Conservation (phyloP, 2,329 filamentous ascomycete species). For the Septoria petroselini region DNA sequence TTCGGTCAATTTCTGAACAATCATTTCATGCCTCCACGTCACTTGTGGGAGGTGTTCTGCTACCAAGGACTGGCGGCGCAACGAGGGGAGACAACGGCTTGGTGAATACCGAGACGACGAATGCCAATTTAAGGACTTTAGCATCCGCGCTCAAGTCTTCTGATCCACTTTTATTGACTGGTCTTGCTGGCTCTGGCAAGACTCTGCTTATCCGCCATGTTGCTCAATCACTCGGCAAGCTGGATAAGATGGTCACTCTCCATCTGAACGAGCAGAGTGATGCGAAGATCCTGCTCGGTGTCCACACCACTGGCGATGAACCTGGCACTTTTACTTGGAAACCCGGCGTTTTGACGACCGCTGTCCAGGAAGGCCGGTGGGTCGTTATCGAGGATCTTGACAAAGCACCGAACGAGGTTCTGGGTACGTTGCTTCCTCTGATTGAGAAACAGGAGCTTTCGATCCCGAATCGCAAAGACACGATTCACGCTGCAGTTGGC, state of each 20-base stretch:
- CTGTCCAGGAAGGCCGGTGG: conserved; percentile 91
- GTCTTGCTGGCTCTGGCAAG: conserved; percentile 84
- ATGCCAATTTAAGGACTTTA: conserved; percentile 67
- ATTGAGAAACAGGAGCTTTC: conserved; percentile 89
- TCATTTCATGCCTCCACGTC: conserved; percentile 47
- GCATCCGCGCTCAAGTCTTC: conserved; percentile 63
- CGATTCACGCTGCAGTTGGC: conserved; percentile 73
- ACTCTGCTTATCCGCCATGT: conserved; percentile 80
- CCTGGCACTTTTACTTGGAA: conserved; percentile 91
- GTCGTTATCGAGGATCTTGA: conserved; percentile 96
- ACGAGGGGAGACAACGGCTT: conserved; percentile 43
- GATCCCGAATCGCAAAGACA: conserved; percentile 85
- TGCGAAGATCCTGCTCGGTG: conserved; percentile 89
- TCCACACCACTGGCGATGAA: conserved; percentile 85
- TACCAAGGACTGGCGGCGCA: conserved; percentile 54
- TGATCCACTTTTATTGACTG: conserved; percentile 75
- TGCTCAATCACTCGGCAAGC: conserved; percentile 73
- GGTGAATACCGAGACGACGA: conserved; percentile 69
- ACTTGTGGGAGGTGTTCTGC: conserved; percentile 63
- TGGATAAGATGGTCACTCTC: conserved; percentile 81
- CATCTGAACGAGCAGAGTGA: conserved; percentile 98
- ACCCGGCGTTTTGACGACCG: conserved; percentile 87
- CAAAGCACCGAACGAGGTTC: conserved; percentile 87
- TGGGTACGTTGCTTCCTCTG: conserved; percentile 86
- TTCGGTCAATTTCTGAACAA: conserved; percentile 19